Evolutionary conservation across 2,329 filamentous ascomycete genomes (phyloP).

Genomic region (Beauveria australis): DNA sequence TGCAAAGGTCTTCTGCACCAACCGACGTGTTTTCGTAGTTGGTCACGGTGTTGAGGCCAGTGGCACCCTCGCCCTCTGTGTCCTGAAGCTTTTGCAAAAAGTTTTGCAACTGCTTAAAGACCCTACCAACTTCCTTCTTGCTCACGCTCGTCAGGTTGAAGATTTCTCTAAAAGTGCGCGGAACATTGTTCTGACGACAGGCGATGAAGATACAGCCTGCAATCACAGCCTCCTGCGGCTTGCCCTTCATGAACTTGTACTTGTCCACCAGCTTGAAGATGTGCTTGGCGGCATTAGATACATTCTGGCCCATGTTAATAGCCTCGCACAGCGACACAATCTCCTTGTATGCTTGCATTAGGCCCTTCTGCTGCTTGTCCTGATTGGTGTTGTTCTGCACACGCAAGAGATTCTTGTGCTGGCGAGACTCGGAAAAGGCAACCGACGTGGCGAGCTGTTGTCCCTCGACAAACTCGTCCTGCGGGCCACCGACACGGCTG

Average conservation of each 20-base stretch:
- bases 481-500: conserved; percentile 92
- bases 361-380: conserved; percentile 74
- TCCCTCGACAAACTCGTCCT: conserved; percentile 82
- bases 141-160: conserved; percentile 86
- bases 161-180: conserved; percentile 90
- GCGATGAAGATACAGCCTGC: conserved; percentile 97
- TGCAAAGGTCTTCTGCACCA: conserved; percentile 74
- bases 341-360: conserved; percentile 80
- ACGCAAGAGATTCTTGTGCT: conserved; percentile 67
- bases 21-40: conserved; percentile 72
- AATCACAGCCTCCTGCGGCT: conserved; percentile 86
- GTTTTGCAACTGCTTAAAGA: conserved; percentile 87
- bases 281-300: conserved; percentile 85
- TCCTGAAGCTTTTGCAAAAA: conserved; percentile 73
- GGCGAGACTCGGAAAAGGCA: conserved; percentile 67
- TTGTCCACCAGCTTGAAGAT: conserved; percentile 94
- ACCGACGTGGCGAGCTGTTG: conserved; percentile 85
- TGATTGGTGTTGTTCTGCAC: conserved; percentile 78
- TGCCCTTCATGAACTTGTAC: conserved; percentile 88
- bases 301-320: conserved; percentile 70
- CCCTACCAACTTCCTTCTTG: conserved; percentile 95
- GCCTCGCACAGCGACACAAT: conserved; percentile 83
- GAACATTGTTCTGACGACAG: conserved; percentile 79
- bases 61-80: conserved; percentile 37
- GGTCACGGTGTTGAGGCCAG: conserved; percentile 48